Evolutionary conservation across 306 rosid species (phyloP).

Genomic region (Calophaca sinica): DNA sequence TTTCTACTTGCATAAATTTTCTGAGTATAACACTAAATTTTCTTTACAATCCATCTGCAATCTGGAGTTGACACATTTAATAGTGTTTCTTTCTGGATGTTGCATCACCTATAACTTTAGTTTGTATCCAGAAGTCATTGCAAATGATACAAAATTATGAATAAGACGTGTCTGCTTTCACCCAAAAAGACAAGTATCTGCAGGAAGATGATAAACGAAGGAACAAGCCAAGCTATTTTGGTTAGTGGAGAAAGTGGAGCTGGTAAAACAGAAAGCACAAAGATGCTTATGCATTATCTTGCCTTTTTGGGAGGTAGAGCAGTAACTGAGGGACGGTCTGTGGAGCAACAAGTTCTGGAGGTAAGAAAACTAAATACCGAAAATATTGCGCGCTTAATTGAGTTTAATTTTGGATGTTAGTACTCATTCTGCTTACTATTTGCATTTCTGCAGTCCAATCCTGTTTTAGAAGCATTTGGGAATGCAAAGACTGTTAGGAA

Average conservation of each 20-base stretch:
- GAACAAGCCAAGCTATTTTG: slow-evolving; percentile 85
- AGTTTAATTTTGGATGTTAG: slow-evolving; percentile 34
- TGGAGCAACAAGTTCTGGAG: slow-evolving; percentile 96
- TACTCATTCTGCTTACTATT: slow-evolving; percentile 9
- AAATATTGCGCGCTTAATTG: background rate
- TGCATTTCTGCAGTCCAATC: slow-evolving; percentile 76
- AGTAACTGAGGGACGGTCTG: slow-evolving; percentile 79
- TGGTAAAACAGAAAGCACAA: slow-evolving; percentile 96
- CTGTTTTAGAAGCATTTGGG: slow-evolving; percentile 98
- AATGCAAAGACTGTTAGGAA: slow-evolving; percentile 95
- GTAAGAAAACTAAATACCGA: slow-evolving; percentile 45
- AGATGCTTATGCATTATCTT: slow-evolving; percentile 97
- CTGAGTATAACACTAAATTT: background rate
- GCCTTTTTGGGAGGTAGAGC: slow-evolving; percentile 92
- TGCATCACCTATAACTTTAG: slow-evolving; percentile 6
- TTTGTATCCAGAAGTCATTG: slow-evolving; percentile 14
- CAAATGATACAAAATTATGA: slow-evolving; percentile 9
- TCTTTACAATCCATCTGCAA: background rate
- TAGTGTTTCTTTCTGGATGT: background rate
- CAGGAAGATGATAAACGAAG: slow-evolving; percentile 88
- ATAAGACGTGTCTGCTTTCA: slow-evolving; percentile 20
- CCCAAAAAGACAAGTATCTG: slow-evolving; percentile 33
- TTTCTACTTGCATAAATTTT: background rate
- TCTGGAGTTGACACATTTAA: background rate
- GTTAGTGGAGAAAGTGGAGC: slow-evolving; percentile 99